phyloP scores from a whole-genome alignment of 257 asterid genomes.

The Solanum boliviense region DNA sequence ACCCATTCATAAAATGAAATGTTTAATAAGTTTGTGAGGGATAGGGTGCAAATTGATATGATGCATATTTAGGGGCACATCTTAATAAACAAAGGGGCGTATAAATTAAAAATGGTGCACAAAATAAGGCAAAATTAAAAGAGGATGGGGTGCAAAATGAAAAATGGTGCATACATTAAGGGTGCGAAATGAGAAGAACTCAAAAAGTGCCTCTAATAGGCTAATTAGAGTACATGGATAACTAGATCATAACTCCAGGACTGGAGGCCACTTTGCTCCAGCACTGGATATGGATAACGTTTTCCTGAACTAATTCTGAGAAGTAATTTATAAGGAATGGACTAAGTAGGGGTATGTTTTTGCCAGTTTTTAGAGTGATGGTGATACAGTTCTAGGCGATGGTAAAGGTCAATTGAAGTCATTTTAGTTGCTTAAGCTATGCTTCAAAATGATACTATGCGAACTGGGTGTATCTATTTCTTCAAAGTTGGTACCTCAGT shows the following conservation, averaged over 20 bases:
- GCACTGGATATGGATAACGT: not conserved
- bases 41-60: not conserved
- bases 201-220: not conserved
- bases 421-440: not conserved
- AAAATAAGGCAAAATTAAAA: not conserved
- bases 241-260: not conserved
- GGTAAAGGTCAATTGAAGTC: not conserved
- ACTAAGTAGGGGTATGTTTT: not conserved
- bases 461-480: not conserved
- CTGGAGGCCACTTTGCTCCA: not conserved
- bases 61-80: not conserved
- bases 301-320: not conserved
- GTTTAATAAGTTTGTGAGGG: not conserved
- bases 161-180: not conserved
- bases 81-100: not conserved
- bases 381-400: not conserved
- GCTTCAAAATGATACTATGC: not conserved
- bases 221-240: not conserved
- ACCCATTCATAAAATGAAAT: not conserved
- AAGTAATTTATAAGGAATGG: not conserved
- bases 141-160: not conserved
- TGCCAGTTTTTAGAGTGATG: not conserved
- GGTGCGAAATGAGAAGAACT: not conserved
- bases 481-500: not conserved
- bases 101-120: not conserved